A percentile compares a stretch with the other conserved stretches of the same genome.
These are phyloP conservation scores for Psophocarpus tetragonolobus DNA, from an alignment of 306 rosid genomes.

Conservation along the genomic window DNA sequence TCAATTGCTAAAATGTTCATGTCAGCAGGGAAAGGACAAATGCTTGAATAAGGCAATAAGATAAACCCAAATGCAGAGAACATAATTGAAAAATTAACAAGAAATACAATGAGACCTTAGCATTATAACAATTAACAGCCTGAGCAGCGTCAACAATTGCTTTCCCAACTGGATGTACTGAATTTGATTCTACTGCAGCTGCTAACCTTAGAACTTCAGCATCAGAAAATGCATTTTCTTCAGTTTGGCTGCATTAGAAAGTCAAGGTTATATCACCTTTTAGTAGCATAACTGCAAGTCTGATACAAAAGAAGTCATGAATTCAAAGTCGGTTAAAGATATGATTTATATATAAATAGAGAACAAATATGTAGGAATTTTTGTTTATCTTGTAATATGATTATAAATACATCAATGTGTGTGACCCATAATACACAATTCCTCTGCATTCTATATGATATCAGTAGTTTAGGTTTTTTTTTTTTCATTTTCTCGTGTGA, in stretches of 20 bases:
- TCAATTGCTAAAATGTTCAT: slow-evolving; percentile 18
- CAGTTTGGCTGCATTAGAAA: slow-evolving; percentile 49
- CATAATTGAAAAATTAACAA: slow-evolving; percentile 31
- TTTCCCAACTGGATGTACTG: slow-evolving; percentile 91
- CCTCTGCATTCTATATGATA: no score
- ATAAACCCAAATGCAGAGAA: slow-evolving; percentile 23
- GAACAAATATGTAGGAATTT: no score
- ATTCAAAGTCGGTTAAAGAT: not conserved
- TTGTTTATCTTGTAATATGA: no score
- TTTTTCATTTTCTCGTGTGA: no score
- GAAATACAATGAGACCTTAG: slow-evolving; percentile 56
- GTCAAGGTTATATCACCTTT: slow-evolving; percentile 16
- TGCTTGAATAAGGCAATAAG: slow-evolving; percentile 8
- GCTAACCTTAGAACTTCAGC: slow-evolving; percentile 80
- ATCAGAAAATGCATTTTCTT: slow-evolving; percentile 58
- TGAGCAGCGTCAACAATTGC: slow-evolving; percentile 92
- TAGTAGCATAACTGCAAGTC: slow-evolving; percentile 26
- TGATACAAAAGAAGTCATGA: not conserved
- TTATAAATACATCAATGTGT: no score
- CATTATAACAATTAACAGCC: slow-evolving; percentile 52
- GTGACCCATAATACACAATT: no score
- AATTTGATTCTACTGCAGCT: slow-evolving; percentile 90
- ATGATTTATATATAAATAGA: no score
- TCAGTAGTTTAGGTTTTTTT: no score
- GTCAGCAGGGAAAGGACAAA: not conserved